These are phyloP conservation scores for Nadsonia commutata DNA, from an alignment of 1,139 yeast species.

Conservation along the genomic window DNA sequence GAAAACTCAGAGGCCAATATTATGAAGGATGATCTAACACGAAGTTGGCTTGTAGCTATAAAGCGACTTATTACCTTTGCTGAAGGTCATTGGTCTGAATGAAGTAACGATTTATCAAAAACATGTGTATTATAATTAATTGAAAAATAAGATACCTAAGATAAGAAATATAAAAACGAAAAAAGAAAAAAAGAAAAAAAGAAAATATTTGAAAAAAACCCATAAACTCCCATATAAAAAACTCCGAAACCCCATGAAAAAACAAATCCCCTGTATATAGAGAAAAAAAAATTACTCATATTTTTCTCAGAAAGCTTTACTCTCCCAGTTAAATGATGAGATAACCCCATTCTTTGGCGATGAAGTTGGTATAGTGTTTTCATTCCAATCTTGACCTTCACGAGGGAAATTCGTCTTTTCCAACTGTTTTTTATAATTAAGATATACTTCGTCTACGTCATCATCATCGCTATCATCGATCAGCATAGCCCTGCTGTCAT, in stretches of 20 bases:
- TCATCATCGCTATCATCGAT: not conserved
- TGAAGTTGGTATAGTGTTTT: not conserved
- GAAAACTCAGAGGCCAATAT: slow-evolving; percentile 38
- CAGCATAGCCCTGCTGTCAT: too few relatives aligned
- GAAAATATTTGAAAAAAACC: too few relatives aligned
- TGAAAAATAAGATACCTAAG: too few relatives aligned
- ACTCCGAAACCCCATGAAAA: too few relatives aligned
- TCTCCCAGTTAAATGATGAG: not conserved
- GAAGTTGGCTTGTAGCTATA: slow-evolving; percentile 64
- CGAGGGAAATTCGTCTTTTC: not conserved
- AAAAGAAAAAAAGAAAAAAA: too few relatives aligned
- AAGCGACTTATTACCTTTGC: slow-evolving; percentile 53
- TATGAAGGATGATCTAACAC: slow-evolving; percentile 61
- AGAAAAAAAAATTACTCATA: not conserved
- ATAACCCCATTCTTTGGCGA: not conserved
- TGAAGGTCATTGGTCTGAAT: slow-evolving; percentile 21
- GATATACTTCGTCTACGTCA: not conserved
- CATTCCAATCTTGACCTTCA: not conserved
- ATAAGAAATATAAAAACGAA: too few relatives aligned
- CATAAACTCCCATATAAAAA: too few relatives aligned
- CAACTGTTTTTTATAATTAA: not conserved
- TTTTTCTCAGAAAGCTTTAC: not conserved
- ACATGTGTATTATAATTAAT: too few relatives aligned
- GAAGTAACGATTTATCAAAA: too few relatives aligned
- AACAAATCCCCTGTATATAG: not conserved